Evolutionary conservation across 2,329 filamentous ascomycete genomes (phyloP), one percentile per base, ranked within the genome.

Genomic region (Hortaea sp.): DNA sequence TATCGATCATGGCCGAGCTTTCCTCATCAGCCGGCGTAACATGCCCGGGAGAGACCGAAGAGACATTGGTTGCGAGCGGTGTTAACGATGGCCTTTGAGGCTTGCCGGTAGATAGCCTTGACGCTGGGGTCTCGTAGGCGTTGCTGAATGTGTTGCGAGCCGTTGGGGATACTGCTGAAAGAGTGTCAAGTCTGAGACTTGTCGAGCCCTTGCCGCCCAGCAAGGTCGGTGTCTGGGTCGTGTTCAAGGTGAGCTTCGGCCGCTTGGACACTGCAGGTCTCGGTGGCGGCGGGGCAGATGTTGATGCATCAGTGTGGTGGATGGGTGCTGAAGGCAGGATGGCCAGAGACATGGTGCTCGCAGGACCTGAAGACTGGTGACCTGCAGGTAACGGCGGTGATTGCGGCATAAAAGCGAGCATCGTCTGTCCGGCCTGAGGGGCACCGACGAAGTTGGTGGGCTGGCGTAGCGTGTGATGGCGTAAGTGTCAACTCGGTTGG

Each of bases 231-330:
- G 71, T 66, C 34, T 69, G 67, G 28, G 53, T 46, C 2, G 79
- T 82, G 64, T 82, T 76, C 44, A 82, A 69, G 35, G 76, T 77
- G 43, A 82, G 69, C 62, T 79, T 81, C 1, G 79, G 79, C 49
- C 76, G 67, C 53, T 65, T 66, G n/a, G 57, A 49, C 10, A 56
- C 51, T 46, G 49, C 48, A 20, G 20, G 20, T 20, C 20, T 20
- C 32, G 52, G 44, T 28, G 51, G 35, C 28, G 51, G 49, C 27
- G 53, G 41, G 13, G 51, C 48, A n/a, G 55, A 50, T 28, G 46
- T 40, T 29, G 55, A 37, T 27, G 51, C 31, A 37, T 53, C 52
- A 43, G 48, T 51, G 55, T 56, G 61, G 47, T 54, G 49, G 48
- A 61, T 55, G 10, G 57, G 59, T 41, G 59, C 48, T 35, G 62